Percentiles rank a stretch among this genome's conserved stretches.
These are phyloP conservation scores for Populus ilicifolia DNA, from an alignment of 345 rosid species.

Conservation along the genomic window DNA sequence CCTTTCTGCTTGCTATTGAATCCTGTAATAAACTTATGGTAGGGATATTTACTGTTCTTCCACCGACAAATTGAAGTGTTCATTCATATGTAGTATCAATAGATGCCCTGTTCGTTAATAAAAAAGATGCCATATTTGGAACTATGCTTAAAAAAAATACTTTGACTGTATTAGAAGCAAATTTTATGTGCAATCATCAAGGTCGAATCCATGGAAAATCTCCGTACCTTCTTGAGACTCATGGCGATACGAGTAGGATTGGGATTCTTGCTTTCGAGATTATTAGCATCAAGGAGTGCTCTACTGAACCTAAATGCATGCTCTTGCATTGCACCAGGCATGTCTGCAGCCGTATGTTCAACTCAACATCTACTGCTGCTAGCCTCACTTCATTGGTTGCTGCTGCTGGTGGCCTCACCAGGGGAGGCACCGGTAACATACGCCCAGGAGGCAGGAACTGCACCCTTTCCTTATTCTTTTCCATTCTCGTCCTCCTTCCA, in stretches of 20 bases:
- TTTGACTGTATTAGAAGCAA: neutral
- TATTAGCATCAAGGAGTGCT: conserved; percentile 26
- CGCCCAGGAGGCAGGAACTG: conserved; percentile 20
- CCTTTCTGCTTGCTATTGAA: neutral
- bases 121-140: neutral
- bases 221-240: conserved; percentile 43
- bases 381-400: conserved; percentile 27
- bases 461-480: conserved; percentile 12
- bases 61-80: neutral
- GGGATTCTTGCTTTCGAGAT: conserved; percentile 13
- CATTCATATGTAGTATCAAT: neutral
- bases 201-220: neutral
- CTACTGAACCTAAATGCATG: conserved; percentile 40
- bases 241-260: conserved; percentile 40
- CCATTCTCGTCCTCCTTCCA: conserved; percentile 2
- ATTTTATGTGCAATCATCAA: neutral
- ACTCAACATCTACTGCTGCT: conserved; percentile 38
- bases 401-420: conserved; percentile 3
- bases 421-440: conserved; percentile 12
- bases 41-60: neutral
- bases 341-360: conserved; percentile 50
- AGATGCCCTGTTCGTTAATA: neutral
- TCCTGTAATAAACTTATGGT: neutral
- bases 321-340: conserved; percentile 46
- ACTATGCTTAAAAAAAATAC: neutral